These are phyloP conservation scores for Mortierella polycephala DNA, from an alignment of 371 early-diverging fungal species.

Conservation along the genomic window DNA sequence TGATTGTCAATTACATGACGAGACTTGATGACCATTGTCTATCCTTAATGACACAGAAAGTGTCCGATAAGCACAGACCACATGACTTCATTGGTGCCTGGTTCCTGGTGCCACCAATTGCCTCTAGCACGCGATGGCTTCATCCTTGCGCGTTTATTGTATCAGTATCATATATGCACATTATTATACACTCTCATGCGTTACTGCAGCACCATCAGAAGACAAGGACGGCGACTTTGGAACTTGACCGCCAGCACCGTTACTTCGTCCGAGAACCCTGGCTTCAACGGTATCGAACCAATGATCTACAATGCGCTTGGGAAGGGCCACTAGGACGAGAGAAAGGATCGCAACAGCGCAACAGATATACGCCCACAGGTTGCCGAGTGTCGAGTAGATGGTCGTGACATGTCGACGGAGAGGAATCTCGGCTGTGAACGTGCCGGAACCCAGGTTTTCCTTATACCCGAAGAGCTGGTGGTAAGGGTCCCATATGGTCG, in stretches of 20 bases:
- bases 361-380: conserved; percentile 58
- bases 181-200: background rate
- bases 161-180: too few relatives aligned
- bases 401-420: conserved; percentile 58
- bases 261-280: conserved; percentile 5
- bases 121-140: too few relatives aligned
- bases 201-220: too few relatives aligned
- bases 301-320: conserved; percentile 16
- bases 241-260: background rate
- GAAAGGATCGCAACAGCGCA: conserved; percentile 40
- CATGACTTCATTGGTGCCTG: too few relatives aligned
- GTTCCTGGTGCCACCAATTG: too few relatives aligned
- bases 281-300: conserved; percentile 17
- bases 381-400: conserved; percentile 58
- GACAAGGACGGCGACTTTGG: background rate
- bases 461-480: conserved; percentile 59
- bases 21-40: background rate
- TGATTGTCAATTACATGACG: background rate
- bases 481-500: conserved; percentile 62
- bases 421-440: conserved; percentile 60
- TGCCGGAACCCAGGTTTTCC: conserved; percentile 55
- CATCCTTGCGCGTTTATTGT: too few relatives aligned
- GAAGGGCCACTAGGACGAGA: conserved; percentile 21
- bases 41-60: too few relatives aligned
- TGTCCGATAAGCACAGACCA: too few relatives aligned